phyloP scores from a whole-genome alignment of 2,329 filamentous ascomycete species.

The Purpureocillium lavendulum region DNA sequence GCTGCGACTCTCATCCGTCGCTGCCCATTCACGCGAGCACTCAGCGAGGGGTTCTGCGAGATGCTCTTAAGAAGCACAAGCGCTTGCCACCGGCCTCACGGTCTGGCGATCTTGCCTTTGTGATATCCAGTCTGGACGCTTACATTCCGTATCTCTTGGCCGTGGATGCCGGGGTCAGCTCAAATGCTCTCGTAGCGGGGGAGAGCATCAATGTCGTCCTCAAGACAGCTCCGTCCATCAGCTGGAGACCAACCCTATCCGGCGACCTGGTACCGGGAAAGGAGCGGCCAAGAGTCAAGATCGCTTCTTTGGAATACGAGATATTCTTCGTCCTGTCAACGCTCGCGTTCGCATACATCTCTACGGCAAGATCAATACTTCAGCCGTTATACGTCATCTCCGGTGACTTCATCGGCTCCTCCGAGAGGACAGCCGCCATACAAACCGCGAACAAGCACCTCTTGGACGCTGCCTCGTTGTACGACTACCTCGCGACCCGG shows the following conservation, averaged over 20 bases:
- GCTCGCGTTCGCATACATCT: slow-evolving; percentile 64
- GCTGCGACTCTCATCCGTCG: slow-evolving; percentile 78
- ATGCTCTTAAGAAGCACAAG: slow-evolving; percentile 83
- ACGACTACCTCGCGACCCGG: slow-evolving; percentile 59
- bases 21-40: slow-evolving; percentile 76
- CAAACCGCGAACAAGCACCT: slow-evolving; percentile 68
- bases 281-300: slow-evolving; percentile 57
- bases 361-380: slow-evolving; percentile 64
- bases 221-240: slow-evolving; percentile 51
- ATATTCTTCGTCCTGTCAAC: slow-evolving; percentile 71
- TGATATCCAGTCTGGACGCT: slow-evolving; percentile 60
- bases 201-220: slow-evolving; percentile 63
- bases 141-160: slow-evolving; percentile 82
- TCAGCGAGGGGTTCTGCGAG: slow-evolving; percentile 72
- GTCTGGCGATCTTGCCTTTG: slow-evolving; percentile 57
- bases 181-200: slow-evolving; percentile 28
- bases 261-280: slow-evolving; percentile 54
- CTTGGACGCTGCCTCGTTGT: slow-evolving; percentile 69
- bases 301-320: slow-evolving; percentile 74
- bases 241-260: slow-evolving; percentile 79
- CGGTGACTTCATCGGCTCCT: slow-evolving; percentile 48
- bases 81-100: slow-evolving; percentile 67
- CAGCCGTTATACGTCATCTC: slow-evolving; percentile 64
- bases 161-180: slow-evolving; percentile 63
- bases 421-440: slow-evolving; percentile 63